A percentile compares a stretch with the other conserved stretches of the same genome.
phyloP scores from a whole-genome alignment of 176 grass and related monocot genomes.

The Rhipidocladum racemiflorum region DNA sequence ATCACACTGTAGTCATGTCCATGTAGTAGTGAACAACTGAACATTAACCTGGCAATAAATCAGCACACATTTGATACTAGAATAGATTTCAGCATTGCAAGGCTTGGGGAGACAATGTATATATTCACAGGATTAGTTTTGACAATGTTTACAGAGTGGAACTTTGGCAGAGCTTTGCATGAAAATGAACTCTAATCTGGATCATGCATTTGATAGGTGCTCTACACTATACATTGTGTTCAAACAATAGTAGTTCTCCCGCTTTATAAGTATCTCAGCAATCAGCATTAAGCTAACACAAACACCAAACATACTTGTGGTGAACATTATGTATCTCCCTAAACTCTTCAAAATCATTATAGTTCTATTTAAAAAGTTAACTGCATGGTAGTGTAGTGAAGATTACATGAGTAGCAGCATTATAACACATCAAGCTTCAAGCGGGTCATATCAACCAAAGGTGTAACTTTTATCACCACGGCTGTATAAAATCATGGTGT shows the following conservation, averaged over 20 bases:
- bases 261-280: neutral
- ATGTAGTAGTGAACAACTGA: neutral
- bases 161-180: neutral
- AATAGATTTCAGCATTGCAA: neutral
- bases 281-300: neutral
- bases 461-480: constrained; percentile 17
- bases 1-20: neutral
- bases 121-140: neutral
- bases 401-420: constrained; percentile 17
- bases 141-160: neutral
- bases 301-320: neutral
- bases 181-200: neutral
- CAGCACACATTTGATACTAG: neutral
- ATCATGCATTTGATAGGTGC: neutral
- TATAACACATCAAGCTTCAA: neutral
- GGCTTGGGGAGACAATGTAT: neutral
- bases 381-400: neutral
- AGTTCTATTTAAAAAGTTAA: neutral
- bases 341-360: neutral
- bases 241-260: neutral
- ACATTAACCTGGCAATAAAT: neutral
- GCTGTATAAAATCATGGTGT: neutral
- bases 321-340: neutral
- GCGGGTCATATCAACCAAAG: constrained; percentile 17
- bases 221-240: neutral